Base-by-base conservation (phyloP, 352 stramenopile species). In the Sclerospora graminicola region DNA sequence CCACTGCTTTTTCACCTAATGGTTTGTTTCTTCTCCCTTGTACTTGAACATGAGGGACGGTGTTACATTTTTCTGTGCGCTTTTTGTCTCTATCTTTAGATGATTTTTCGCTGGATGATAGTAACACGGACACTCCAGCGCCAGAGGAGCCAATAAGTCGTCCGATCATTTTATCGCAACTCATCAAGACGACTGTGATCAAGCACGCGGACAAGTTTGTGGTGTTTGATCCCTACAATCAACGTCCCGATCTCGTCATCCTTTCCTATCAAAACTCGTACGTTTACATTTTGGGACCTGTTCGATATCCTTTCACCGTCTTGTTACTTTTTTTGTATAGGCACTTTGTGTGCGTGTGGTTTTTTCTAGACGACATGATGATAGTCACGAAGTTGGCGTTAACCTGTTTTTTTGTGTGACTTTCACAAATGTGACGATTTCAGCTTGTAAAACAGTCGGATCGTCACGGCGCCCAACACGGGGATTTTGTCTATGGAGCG, bases 381-480 rank as follows among this genome's bases (percentile, higher is more conserved):
- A n/a, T n/a, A n/a, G n/a, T n/a, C n/a, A n/a, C 21, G 1, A 9
- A 32, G 41, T 49, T 54, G 28, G 69, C 70, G 68, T 86, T 82
- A 72, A 84, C 69, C 51, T 42, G 30, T 43, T 19, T 42, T 54
- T 42, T 18, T 51, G n/a, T 68, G 20, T 47, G 51, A 27, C n/a
- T 44, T 55, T 40, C 41, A 86, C 74, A 31, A 86, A 97, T 64
- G 89, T 93, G 33, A 96, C 82, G 40, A 87, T 98, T 60, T 83
- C 84, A 15, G 87, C 79, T 18, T 98, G 90, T 60, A 93, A 92
- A 96, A 97, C 55, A 98, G 91, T 68, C 96, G 85, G 24, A 94
- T 98, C 46, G 79, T 98, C 32, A 79, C 92, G n/a, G 92, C 85
- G n/a, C 90, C 92, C 16, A 94, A 93, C 38, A 88, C 80, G 13